A percentile compares a stretch with the other conserved stretches of the same genome.
These are phyloP conservation scores for Tolypocladium nubicola DNA, from an alignment of 2,329 filamentous ascomycete species.

Conservation along the genomic window DNA sequence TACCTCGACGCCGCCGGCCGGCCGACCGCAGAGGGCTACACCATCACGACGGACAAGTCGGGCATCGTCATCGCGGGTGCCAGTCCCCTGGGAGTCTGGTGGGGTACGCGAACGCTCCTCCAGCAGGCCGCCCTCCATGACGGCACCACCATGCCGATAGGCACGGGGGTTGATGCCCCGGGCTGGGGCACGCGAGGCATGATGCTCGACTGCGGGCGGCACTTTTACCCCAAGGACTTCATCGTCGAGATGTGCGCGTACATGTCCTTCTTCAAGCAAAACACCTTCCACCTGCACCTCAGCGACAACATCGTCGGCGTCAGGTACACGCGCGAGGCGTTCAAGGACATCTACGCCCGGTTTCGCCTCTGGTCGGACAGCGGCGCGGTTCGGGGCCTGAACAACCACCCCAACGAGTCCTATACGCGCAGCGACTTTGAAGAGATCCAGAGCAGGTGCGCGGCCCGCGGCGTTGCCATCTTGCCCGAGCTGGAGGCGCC, in stretches of 20 bases:
- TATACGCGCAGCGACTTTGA: constrained; percentile 40
- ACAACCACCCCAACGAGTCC: constrained; percentile 42
- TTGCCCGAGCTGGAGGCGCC: constrained; percentile 51
- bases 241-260: constrained; percentile 47
- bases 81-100: constrained; percentile 45
- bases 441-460: constrained; percentile 40
- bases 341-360: constrained; percentile 34
- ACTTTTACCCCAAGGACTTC: constrained; percentile 45
- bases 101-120: constrained; percentile 44
- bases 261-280: constrained; percentile 51
- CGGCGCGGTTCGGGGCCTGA: constrained; percentile 34
- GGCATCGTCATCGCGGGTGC: constrained; percentile 38
- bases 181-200: constrained; percentile 39
- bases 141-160: constrained; percentile 25
- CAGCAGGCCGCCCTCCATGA: constrained; percentile 34
- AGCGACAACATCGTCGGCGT: constrained; percentile 43
- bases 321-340: constrained; percentile 16
- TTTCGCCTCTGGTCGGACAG: constrained; percentile 43
- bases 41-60: constrained; percentile 25
- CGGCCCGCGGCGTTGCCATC: constrained; percentile 43
- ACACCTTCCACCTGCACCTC: constrained; percentile 46
- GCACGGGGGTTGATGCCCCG: constrained; percentile 35
- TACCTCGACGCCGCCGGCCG: constrained; percentile 35
- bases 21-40: constrained; percentile 37
- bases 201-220: constrained; percentile 42